Conservation (phyloP, 768 basidiomycete species). For the Tylopilus plumbeoviolaceoides region DNA sequence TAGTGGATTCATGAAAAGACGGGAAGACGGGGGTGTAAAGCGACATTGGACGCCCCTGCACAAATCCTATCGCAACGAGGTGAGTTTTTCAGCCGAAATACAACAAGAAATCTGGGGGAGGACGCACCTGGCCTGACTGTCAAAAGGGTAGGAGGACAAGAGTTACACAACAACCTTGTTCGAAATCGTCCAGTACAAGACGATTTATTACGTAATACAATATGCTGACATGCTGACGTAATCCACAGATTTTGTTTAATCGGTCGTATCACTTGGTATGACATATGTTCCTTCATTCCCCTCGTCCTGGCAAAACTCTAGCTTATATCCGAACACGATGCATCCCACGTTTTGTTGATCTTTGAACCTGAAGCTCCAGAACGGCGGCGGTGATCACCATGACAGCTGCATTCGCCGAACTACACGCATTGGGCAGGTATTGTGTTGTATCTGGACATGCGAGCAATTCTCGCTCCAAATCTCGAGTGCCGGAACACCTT, state of each 20-base stretch:
- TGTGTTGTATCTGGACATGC: slow-evolving; percentile 5
- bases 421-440: slow-evolving; percentile 12
- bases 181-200: neutral
- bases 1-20: slow-evolving; percentile 10
- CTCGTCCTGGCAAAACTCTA: slow-evolving; percentile 1
- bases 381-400: slow-evolving; percentile 17
- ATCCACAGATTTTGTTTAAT: too few species aligned
- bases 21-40: slow-evolving; percentile 35
- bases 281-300: neutral
- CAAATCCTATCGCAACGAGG: neutral
- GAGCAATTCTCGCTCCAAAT: slow-evolving; percentile 14
- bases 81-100: neutral
- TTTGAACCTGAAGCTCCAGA: slow-evolving; percentile 2
- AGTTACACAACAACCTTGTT: neutral
- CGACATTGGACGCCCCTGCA: slow-evolving; percentile 22
- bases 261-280: neutral
- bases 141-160: neutral
- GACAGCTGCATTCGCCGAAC: slow-evolving; percentile 17
- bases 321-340: neutral
- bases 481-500: neutral
- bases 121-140: slow-evolving; percentile 6
- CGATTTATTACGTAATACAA: slow-evolving; percentile 12
- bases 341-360: slow-evolving; percentile 11
- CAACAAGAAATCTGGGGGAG: neutral
- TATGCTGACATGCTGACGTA: slow-evolving; percentile 2